phyloP scores from a whole-genome alignment of 164 flowering plant genomes.

The Warburgia ugandensis region DNA sequence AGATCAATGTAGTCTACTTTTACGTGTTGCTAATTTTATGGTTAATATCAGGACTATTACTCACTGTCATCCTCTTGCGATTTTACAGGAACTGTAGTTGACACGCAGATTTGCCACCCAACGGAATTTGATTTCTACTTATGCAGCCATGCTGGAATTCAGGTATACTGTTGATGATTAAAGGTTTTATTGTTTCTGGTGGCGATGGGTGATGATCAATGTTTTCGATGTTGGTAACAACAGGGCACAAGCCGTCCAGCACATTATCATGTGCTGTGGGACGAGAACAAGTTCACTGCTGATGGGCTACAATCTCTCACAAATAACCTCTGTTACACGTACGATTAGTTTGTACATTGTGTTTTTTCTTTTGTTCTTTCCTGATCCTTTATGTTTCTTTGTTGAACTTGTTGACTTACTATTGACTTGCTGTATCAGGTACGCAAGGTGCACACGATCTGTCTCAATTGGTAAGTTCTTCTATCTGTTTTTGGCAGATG shows the following conservation, averaged over 20 bases:
- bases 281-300: conserved; percentile 66
- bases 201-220: too few relatives aligned
- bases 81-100: conserved; percentile 80
- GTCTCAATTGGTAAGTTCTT: conserved; percentile 68
- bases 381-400: background rate
- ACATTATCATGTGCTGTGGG: conserved; percentile 77
- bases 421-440: conserved; percentile 28
- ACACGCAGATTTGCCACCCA: conserved; percentile 77
- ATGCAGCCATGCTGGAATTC: conserved; percentile 91
- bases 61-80: background rate
- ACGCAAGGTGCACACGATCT: conserved; percentile 83
- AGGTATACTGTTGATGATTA: conserved; percentile 32
- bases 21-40: background rate
- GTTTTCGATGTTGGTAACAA: background rate
- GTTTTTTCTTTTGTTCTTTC: background rate
- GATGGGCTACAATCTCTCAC: conserved; percentile 67
- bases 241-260: conserved; percentile 84
- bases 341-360: too few relatives aligned
- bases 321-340: conserved; percentile 72
- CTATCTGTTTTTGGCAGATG: background rate
- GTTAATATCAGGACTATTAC: background rate
- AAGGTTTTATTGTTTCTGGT: background rate
- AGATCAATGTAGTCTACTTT: too few relatives aligned
- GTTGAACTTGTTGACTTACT: background rate
- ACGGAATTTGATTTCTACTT: conserved; percentile 83